Conservation (phyloP, 495 filamentous ascomycete genomes). For the Polyplosphaeria fusca region DNA sequence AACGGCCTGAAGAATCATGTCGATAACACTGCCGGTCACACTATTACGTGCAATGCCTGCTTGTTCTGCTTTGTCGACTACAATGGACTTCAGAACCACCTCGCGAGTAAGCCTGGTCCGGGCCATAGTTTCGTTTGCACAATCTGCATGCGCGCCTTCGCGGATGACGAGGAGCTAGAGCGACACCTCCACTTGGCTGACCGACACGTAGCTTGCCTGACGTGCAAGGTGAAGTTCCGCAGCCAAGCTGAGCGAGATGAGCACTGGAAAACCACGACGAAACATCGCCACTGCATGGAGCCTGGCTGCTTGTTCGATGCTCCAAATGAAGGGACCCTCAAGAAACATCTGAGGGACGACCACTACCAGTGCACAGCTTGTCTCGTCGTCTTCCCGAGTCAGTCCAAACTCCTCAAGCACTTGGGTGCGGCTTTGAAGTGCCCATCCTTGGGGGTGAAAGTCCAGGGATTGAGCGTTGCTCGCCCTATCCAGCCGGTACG, state of each 20-base stretch:
- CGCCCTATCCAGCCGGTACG: no score
- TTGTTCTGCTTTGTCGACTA: conserved; percentile 16
- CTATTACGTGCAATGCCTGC: conserved; percentile 23
- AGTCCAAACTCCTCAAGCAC: conserved; percentile 11
- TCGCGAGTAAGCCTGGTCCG: conserved; percentile 10
- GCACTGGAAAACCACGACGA: conserved; percentile 21
- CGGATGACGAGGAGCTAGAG: background rate
- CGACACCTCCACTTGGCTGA: background rate
- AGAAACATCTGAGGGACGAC: conserved; percentile 7
- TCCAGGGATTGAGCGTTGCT: no score
- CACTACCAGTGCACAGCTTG: conserved; percentile 19
- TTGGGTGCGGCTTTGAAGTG: background rate
- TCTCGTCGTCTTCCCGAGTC: conserved; percentile 7
- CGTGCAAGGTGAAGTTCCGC: conserved; percentile 15
- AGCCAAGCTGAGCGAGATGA: conserved; percentile 22
- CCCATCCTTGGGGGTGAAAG: no score
- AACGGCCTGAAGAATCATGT: conserved; percentile 27
- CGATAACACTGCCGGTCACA: conserved; percentile 13
- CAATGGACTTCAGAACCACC: conserved; percentile 16
- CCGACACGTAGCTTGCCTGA: conserved; percentile 21
- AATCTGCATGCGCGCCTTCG: conserved; percentile 11
- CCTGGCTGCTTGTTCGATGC: conserved; percentile 23
- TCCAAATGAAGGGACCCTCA: background rate
- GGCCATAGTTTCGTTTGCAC: conserved; percentile 15
- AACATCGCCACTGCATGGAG: conserved; percentile 25